Evolutionary conservation across 2,329 filamentous ascomycete genomes (phyloP).

Genomic region (Fusarium ramigenum): DNA sequence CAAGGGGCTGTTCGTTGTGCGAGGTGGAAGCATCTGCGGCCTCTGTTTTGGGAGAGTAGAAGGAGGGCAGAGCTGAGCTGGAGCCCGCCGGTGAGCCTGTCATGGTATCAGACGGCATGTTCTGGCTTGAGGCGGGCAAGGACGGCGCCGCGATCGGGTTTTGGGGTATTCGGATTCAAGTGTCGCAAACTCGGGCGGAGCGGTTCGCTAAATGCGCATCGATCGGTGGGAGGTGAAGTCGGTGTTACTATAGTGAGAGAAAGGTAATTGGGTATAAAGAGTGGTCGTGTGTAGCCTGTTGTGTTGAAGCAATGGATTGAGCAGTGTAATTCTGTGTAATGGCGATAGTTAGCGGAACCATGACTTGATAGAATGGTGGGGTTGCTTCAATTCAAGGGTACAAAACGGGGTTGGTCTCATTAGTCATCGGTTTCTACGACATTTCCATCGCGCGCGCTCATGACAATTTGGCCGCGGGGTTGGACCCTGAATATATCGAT

Average conservation of each 20-base stretch:
- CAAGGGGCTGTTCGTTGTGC: constrained; percentile 29
- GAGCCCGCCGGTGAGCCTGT: constrained; percentile 44
- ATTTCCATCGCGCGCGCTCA: constrained; percentile 33
- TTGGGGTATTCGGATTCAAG: constrained; percentile 25
- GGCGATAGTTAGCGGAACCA: constrained; percentile 41
- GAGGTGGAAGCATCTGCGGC: constrained; percentile 37
- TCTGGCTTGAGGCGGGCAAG: constrained; percentile 34
- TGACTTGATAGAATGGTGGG: constrained; percentile 39
- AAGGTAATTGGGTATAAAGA: not conserved
- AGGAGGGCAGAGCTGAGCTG: constrained; percentile 55
- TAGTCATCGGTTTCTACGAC: constrained; percentile 34
- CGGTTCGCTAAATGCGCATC: constrained; percentile 31
- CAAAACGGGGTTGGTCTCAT: constrained; percentile 22
- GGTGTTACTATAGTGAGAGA: not conserved
- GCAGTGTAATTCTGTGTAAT: constrained; percentile 32
- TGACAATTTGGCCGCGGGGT: not conserved
- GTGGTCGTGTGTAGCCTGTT: constrained; percentile 2
- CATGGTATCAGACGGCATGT: constrained; percentile 44
- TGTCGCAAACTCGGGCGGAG: constrained; percentile 22
- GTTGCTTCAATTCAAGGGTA: constrained; percentile 23
- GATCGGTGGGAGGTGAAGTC: not conserved
- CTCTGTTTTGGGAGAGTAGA: constrained; percentile 56
- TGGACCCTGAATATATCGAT: constrained; percentile 17
- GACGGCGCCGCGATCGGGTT: constrained; percentile 37
- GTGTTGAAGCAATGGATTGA: constrained; percentile 22